Evolutionary conservation across 441 rosid species (phyloP), one percentile per base, ranked within the genome.

Genomic region (Gossypium schwendimanii): DNA sequence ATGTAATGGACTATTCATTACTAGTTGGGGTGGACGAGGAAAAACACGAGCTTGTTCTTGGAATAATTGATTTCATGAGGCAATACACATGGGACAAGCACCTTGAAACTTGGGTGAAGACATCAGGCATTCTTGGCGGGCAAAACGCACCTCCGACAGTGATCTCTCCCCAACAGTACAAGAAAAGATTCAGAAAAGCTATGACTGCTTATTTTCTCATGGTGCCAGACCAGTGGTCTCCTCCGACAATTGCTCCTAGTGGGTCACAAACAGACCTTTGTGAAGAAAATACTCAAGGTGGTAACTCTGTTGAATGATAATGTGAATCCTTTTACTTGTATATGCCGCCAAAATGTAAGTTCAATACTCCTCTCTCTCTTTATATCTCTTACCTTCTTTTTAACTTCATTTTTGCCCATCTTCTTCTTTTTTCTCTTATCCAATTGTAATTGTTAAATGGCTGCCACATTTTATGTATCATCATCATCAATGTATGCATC

Each of bases 11-110:
- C 78, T 90, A 90, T 79, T 90, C 92, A 7, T 76, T 90, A 59
- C 88, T 90, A 61, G 92, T 85, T 10, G 92, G 92, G 3, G 82
- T 90, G 66, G 92, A 90, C 66, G 87, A 82, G 78, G 88, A 88
- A 81, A 82, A 83, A 60, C 85, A 82, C 11, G 92, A 90, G 75
- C 81, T 90, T 63, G 91, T 90, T 31, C 78, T 88, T 64, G 95
- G 92, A 71, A 88, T 85, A 69, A 90, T 90, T 24, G 95, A 90
- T 71, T 90, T 85, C 69, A 80, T 90, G 91, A 84, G 92, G 85
- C 95, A 90, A 63, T 90, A 90, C 79, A 90, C 95, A n/a, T 89
- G 86, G 92, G 95, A 89, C 86, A 89, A 89, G 80, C 92, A 89
- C 82, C 87, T 89, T 8, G 95, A 90, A 80, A 85, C 91, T 14